Conservation (phyloP, 495 filamentous ascomycete genomes). For the Neurospora discreta region DNA sequence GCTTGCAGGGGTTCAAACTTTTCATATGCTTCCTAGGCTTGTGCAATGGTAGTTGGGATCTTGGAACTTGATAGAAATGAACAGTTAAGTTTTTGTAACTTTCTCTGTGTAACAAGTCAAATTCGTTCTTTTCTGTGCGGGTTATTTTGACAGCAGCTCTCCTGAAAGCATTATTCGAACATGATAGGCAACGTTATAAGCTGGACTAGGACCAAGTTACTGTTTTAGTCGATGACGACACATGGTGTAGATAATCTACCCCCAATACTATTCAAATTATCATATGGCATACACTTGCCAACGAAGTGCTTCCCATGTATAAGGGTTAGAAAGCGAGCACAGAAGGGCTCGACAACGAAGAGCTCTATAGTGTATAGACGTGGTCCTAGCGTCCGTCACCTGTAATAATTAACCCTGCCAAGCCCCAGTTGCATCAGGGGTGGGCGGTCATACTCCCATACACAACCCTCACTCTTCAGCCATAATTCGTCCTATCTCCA, state of each 20-base stretch:
- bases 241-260: background rate
- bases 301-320: background rate
- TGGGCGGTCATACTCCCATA: background rate
- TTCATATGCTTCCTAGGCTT: slow-evolving; percentile 14
- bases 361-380: background rate
- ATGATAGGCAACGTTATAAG: background rate
- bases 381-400: background rate
- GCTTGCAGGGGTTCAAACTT: slow-evolving; percentile 10
- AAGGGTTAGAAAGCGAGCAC: background rate
- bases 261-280: background rate
- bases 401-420: background rate
- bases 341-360: background rate
- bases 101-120: background rate
- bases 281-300: background rate
- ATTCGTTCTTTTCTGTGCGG: background rate
- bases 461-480: background rate
- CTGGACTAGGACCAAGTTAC: background rate
- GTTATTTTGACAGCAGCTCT: background rate
- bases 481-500: background rate
- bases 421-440: background rate
- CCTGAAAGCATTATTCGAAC: background rate
- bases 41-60: background rate
- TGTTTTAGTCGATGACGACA: background rate
- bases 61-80: background rate
- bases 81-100: background rate